Percentiles rank a stretch among this genome's conserved stretches.
Evolutionary conservation across 2,329 filamentous ascomycete genomes (phyloP).

Genomic region (Phialocephala subalpina): DNA sequence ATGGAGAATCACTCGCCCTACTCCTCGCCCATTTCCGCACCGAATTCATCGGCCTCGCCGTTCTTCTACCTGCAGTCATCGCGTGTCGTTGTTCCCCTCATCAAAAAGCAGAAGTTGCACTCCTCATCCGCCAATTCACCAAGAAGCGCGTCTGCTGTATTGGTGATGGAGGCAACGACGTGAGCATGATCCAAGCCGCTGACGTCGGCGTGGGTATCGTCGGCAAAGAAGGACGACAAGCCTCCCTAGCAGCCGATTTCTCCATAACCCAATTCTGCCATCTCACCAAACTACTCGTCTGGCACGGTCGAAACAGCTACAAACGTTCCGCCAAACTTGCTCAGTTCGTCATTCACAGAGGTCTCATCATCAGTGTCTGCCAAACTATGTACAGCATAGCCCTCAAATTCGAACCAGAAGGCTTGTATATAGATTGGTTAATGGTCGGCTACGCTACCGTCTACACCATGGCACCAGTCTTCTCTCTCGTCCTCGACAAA

Average conservation of each 20-base stretch:
- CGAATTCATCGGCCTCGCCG: slow-evolving; percentile 88
- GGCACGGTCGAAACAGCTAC: slow-evolving; percentile 98
- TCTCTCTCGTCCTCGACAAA: slow-evolving; percentile 91
- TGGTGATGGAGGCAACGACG: slow-evolving; percentile 97
- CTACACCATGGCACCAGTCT: slow-evolving; percentile 92
- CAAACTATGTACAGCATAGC: slow-evolving; percentile 98
- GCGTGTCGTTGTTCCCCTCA: slow-evolving; percentile 97
- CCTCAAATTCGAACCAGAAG: slow-evolving; percentile 89
- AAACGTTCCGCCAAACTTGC: slow-evolving; percentile 94
- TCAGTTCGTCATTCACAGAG: slow-evolving; percentile 98
- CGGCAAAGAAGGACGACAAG: slow-evolving; percentile 95
- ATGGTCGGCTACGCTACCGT: slow-evolving; percentile 96
- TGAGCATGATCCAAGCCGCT: slow-evolving; percentile 98
- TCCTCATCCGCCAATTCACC: slow-evolving; percentile 88
- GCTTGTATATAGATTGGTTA: slow-evolving; percentile 95
- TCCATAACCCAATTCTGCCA: slow-evolving; percentile 96
- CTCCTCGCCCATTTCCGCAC: slow-evolving; percentile 84
- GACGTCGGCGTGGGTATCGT: slow-evolving; percentile 98
- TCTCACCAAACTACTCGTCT: slow-evolving; percentile 95
- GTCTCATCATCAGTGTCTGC: slow-evolving; percentile 92
- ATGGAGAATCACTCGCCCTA: slow-evolving; percentile 87
- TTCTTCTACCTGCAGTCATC: slow-evolving; percentile 88
- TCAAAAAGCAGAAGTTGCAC: slow-evolving; percentile 94
- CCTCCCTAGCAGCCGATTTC: slow-evolving; percentile 94
- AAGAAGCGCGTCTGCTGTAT: slow-evolving; percentile 98